Evolutionary conservation across 768 basidiomycete genomes (phyloP).

Genomic region (Mycena albidolilacea): DNA sequence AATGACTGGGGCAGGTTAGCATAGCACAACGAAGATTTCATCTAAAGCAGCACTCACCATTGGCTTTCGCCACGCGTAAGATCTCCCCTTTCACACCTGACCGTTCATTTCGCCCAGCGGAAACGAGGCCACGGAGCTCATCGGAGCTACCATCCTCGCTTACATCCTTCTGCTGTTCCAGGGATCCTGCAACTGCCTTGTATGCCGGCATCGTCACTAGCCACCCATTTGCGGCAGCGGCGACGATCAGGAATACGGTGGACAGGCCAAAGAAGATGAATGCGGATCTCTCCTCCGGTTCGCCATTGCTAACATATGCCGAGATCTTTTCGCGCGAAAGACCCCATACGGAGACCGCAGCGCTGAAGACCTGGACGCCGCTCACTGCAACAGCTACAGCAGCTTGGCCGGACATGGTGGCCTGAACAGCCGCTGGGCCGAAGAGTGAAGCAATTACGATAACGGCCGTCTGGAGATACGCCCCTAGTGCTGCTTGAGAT

Average conservation of each 20-base stretch:
- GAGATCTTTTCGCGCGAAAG: constrained; percentile 48
- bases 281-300: constrained; percentile 78
- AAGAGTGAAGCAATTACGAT: constrained; percentile 88
- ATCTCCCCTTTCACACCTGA: constrained; percentile 59
- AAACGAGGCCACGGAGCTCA: constrained; percentile 56
- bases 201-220: constrained; percentile 74
- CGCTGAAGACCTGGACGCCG: constrained; percentile 79
- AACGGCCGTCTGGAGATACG: constrained; percentile 84
- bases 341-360: constrained; percentile 69
- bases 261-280: constrained; percentile 83
- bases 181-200: constrained; percentile 62
- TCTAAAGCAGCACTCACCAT: constrained; percentile 48
- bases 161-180: constrained; percentile 54
- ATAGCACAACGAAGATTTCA: not conserved
- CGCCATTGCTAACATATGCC: constrained; percentile 54
- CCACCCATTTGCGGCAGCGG: constrained; percentile 69
- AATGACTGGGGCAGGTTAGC: constrained; percentile 43
- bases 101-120: constrained; percentile 45
- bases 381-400: constrained; percentile 89
- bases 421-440: constrained; percentile 80
- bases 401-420: constrained; percentile 88
- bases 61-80: constrained; percentile 71
- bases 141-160: constrained; percentile 43
- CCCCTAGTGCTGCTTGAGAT: constrained; percentile 71
- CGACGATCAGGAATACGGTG: constrained; percentile 72